Conservation (phyloP, 306 rosid species). For the Hippophae rhamnoides region DNA sequence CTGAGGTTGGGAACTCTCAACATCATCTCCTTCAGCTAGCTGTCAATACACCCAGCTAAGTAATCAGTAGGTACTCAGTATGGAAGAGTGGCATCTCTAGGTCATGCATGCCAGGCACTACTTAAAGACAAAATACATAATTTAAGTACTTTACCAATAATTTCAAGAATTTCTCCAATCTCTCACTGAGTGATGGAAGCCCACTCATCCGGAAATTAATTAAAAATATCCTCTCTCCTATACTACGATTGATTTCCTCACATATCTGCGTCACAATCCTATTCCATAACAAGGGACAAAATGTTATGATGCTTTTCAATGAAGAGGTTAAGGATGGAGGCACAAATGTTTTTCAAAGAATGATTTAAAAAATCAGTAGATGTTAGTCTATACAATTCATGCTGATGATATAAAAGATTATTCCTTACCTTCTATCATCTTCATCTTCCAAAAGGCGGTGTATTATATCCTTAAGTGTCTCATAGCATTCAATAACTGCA, state of each 20-base stretch:
- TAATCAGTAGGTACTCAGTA: slow-evolving; percentile 8
- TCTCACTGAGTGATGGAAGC: slow-evolving; percentile 73
- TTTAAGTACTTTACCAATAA: slow-evolving; percentile 47
- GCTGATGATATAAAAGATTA: slow-evolving; percentile 10
- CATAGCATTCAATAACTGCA: slow-evolving; percentile 87
- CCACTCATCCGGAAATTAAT: slow-evolving; percentile 61
- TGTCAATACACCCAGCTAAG: slow-evolving; percentile 30
- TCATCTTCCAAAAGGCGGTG: slow-evolving; percentile 37
- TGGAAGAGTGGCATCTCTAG: slow-evolving; percentile 7
- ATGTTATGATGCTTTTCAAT: slow-evolving; percentile 2
- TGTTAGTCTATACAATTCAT: slow-evolving; percentile 2
- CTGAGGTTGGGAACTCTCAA: slow-evolving; percentile 29
- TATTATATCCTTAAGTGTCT: slow-evolving; percentile 65
- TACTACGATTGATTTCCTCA: slow-evolving; percentile 26
- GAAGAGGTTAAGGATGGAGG: not conserved
- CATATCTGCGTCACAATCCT: slow-evolving; percentile 49
- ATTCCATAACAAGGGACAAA: slow-evolving; percentile 26
- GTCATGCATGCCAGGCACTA: slow-evolving; percentile 2
- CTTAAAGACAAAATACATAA: not conserved
- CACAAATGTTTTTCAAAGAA: not conserved
- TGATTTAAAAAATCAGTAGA: too few relatives aligned
- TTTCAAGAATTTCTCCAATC: slow-evolving; percentile 68
- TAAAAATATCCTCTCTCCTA: slow-evolving; percentile 30
- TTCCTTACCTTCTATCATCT: slow-evolving; percentile 54
- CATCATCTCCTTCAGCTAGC: slow-evolving; percentile 35